phyloP scores from a whole-genome alignment of 2,329 filamentous ascomycete genomes.

The Fusarium azukiicola region DNA sequence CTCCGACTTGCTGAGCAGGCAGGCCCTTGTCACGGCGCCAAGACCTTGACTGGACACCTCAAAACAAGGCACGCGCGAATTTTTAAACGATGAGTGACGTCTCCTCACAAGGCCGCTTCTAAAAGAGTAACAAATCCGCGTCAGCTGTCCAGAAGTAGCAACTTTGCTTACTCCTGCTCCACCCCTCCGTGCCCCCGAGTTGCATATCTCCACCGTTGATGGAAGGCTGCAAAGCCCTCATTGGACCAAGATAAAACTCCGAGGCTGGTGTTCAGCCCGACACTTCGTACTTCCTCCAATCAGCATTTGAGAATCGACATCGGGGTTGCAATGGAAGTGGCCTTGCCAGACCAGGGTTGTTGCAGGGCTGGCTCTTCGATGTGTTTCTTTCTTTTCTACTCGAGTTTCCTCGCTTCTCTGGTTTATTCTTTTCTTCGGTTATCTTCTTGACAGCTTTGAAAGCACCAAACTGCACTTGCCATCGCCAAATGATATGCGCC shows the following conservation, averaged over 20 bases:
- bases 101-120: background rate
- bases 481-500: conserved; percentile 28
- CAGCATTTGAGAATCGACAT: background rate
- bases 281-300: background rate
- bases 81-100: background rate
- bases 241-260: background rate
- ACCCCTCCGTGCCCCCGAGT: background rate
- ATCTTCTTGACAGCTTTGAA: conserved; percentile 8
- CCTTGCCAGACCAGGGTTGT: background rate
- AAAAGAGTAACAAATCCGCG: conserved; percentile 3
- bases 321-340: background rate
- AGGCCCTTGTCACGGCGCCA: background rate
- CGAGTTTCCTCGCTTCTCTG: background rate
- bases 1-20: no score
- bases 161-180: conserved; percentile 13
- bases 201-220: conserved; percentile 1
- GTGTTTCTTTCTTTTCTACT: background rate
- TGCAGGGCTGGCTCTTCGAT: background rate
- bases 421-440: background rate
- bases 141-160: conserved; percentile 1
- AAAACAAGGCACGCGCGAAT: conserved; percentile 11
- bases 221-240: background rate
- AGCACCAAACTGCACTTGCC: background rate
- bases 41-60: background rate
- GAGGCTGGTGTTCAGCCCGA: background rate